Evolutionary conservation across 2,329 filamentous ascomycete species (phyloP).

Genomic region (Aspergillus caelatus): DNA sequence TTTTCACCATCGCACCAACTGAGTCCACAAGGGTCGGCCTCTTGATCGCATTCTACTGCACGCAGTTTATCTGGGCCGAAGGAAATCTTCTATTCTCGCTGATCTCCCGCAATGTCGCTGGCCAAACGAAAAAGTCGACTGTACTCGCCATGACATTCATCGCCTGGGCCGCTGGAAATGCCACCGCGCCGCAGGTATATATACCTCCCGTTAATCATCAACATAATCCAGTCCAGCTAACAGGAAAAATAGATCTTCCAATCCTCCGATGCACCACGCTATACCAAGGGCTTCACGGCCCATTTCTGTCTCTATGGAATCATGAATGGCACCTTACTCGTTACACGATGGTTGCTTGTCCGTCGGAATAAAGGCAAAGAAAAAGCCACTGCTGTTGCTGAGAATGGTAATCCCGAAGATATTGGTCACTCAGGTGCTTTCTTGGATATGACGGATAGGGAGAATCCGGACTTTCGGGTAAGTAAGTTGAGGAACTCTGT

Average conservation of each 20-base stretch:
- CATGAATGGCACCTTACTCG: background rate
- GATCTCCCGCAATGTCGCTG: conserved; percentile 17
- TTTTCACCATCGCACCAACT: conserved; percentile 62
- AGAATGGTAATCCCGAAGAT: background rate
- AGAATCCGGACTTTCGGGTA: background rate
- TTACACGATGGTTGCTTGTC: background rate
- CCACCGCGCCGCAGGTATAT: conserved; percentile 5
- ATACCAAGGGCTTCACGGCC: background rate
- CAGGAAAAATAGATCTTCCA: background rate
- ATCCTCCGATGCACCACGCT: background rate
- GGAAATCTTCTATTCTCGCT: conserved; percentile 50
- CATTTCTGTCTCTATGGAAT: background rate
- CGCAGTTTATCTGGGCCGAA: conserved; percentile 69
- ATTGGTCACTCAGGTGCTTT: background rate
- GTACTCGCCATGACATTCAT: conserved; percentile 17
- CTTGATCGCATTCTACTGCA: conserved; percentile 71
- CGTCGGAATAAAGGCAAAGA: background rate
- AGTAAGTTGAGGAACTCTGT: background rate
- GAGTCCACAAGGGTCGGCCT: conserved; percentile 63
- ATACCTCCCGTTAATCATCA: too few species aligned
- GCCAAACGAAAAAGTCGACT: conserved; percentile 18
- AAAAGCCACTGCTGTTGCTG: background rate
- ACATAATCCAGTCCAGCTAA: background rate
- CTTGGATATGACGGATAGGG: background rate
- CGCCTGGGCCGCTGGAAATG: conserved; percentile 16